Conservation (phyloP, 2,329 filamentous ascomycete genomes). For the Balansia obtecta region DNA sequence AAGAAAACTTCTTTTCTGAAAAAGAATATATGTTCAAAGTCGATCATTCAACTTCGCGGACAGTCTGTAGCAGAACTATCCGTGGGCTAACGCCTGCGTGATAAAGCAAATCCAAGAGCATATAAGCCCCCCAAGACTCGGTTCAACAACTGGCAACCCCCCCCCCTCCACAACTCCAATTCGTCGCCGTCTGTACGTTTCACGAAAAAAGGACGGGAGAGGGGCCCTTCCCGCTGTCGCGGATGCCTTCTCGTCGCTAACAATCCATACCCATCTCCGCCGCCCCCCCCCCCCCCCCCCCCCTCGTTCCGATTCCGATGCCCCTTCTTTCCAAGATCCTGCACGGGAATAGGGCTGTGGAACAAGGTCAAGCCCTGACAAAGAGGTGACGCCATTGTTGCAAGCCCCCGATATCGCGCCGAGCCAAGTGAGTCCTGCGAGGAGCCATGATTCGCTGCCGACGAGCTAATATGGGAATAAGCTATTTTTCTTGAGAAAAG, state of each 20-base stretch:
- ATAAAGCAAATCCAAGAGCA: not conserved
- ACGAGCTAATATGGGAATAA: not conserved
- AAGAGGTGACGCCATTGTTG: not conserved
- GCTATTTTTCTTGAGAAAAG: not conserved
- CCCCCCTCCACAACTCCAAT: not conserved
- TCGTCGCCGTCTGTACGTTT: too few species aligned
- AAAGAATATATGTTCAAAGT: not conserved
- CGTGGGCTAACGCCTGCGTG: not conserved
- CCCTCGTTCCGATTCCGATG: too few species aligned
- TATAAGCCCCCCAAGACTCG: not conserved
- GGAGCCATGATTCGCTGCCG: not conserved
- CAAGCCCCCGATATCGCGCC: not conserved
- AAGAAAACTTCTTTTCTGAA: too few species aligned
- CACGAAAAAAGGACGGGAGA: too few species aligned
- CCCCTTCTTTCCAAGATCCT: not conserved
- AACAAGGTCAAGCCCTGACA: not conserved
- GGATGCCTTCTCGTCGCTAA: too few species aligned
- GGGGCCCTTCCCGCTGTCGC: too few species aligned
- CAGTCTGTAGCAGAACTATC: not conserved
- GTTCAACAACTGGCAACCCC: not conserved
- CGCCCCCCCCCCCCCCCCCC: too few species aligned
- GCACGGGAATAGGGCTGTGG: not conserved
- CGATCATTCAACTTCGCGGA: not conserved
- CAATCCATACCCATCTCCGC: too few species aligned
- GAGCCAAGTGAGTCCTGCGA: not conserved